Conservation (phyloP, 257 asterid genomes). For the Solanum infundibuliforme region DNA sequence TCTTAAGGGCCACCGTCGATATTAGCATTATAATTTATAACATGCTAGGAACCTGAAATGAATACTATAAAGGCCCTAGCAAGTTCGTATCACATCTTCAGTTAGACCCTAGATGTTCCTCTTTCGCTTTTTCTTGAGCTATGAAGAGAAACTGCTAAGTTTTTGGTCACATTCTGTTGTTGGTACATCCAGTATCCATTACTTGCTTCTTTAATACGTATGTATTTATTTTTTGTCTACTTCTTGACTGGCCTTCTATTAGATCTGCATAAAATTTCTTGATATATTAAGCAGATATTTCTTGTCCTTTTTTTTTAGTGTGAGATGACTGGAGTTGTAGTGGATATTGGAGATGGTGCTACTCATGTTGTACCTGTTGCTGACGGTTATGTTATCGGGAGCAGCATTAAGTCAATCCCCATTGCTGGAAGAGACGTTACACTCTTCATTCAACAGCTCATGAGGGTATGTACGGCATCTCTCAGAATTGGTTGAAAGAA, state of each 20-base stretch:
- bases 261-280: neutral
- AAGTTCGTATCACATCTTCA: neutral
- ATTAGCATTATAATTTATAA: neutral
- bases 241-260: neutral
- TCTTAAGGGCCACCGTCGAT: neutral
- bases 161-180: neutral
- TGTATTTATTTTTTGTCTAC: neutral
- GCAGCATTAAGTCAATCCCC: slow-evolving; percentile 94
- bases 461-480: slow-evolving; percentile 41
- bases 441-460: slow-evolving; percentile 77
- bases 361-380: slow-evolving; percentile 98
- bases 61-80: neutral
- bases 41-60: neutral
- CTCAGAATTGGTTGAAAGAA: neutral
- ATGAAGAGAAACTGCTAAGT: neutral
- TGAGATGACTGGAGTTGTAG: slow-evolving; percentile 98
- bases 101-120: neutral
- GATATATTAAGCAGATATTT: neutral
- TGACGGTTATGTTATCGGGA: slow-evolving; percentile 91
- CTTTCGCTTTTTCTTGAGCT: neutral
- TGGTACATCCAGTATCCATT: neutral
- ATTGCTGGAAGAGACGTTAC: slow-evolving; percentile 84
- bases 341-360: slow-evolving; percentile 97
- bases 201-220: neutral
- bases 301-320: slow-evolving; percentile 35